Evolutionary conservation across 257 asterid genomes (phyloP).

Genomic region (Fraxinus cuspidata): DNA sequence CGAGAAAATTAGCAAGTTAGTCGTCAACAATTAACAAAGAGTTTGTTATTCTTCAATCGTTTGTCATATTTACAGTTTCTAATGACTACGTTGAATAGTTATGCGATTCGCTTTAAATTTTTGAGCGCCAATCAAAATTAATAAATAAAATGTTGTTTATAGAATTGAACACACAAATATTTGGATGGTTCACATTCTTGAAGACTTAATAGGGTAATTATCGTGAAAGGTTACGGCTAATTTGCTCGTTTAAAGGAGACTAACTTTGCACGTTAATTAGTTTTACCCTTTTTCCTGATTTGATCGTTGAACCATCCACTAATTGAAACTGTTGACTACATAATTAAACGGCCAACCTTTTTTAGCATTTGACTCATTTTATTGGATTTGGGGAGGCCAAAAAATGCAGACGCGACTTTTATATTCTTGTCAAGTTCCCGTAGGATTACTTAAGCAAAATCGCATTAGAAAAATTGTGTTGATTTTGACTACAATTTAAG

Average conservation of each 20-base stretch:
- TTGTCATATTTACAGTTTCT: neutral
- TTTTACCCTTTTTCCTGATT: neutral
- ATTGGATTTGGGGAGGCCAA: neutral
- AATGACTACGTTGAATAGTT: neutral
- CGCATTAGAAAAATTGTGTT: neutral
- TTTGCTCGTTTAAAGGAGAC: neutral
- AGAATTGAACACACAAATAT: no score
- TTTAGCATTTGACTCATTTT: neutral
- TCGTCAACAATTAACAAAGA: neutral
- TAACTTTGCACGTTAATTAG: neutral
- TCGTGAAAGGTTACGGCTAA: neutral
- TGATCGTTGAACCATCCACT: neutral
- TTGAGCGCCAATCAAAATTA: neutral
- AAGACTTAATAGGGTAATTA: neutral
- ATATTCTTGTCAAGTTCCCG: neutral
- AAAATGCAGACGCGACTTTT: neutral
- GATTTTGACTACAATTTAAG: neutral
- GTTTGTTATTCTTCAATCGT: neutral
- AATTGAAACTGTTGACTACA: neutral
- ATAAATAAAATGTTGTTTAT: no score
- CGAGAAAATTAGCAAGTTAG: no score
- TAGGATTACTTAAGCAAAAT: neutral
- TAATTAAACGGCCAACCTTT: neutral
- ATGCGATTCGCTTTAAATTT: neutral
- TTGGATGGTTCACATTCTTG: neutral